Evolutionary conservation across 176 grass and related monocot genomes (phyloP), one percentile per base, ranked within the genome.

Genomic region (Melocanna baccifera): DNA sequence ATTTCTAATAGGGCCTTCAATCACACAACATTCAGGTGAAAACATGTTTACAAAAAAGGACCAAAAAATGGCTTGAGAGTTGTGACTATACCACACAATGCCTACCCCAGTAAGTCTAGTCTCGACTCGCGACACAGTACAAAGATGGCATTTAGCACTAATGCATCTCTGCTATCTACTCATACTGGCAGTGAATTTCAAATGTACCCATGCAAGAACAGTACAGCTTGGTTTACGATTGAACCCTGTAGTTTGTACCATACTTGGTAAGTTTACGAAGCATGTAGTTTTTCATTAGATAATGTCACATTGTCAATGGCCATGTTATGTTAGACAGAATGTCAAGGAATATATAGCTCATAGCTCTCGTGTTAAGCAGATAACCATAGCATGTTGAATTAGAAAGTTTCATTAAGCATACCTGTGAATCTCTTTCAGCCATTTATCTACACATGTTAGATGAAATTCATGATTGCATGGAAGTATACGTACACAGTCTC

Each of bases 391-490:
- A 82, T 63, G 19, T 52, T 62, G 37, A 42, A 62, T 43, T 71
- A 12, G 19, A 70, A 76, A 65, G 20, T 78, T 80, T 80, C 7
- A 43, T 77, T 15, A n/a, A 84, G 28, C 62, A 82, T 93, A 99
- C 96, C 96, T 96, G 80, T 99, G 96, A 86, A 96, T 96, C 75
- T 99, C 96, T 90, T 96, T 99, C 72, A 99, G 78, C 96, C 93
- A 99, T 89, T 99, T 99, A 79, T 99, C 96, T 92, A 96, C 89
- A 92, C 96, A 99, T 73, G 91, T 89, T 85, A 90, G 83, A 91
- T 99, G 96, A 86, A 99, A 99, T 61, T 99, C 96, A 76, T 99
- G 96, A 89, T 87, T 94, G 78, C 93, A 99, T 34, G 96, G 96
- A 39, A 96, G 86, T 81, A 99, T 87, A 52, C 96, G 91, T 52